Base-by-base conservation (phyloP, 192 early-diverging fungal genomes). In the Podila verticillata region DNA sequence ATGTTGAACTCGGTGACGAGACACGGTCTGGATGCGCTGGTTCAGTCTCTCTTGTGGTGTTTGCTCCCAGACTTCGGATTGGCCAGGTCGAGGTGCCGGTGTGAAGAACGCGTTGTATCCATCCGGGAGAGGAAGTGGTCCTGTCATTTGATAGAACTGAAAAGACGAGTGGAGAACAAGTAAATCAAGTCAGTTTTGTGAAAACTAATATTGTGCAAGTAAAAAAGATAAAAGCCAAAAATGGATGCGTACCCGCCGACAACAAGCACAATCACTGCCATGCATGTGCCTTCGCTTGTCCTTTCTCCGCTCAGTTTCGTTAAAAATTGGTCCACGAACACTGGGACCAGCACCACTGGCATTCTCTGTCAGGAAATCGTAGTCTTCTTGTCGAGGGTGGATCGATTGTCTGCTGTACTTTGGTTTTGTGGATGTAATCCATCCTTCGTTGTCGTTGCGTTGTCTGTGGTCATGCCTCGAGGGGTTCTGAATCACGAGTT, bases 231-330 rank as follows among this genome's bases (percentile, higher is more conserved):
- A 44, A 56, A 64, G 59, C 26, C 17, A 47, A 28, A 65, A 7
- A 2, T 1, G 15, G 17, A 58, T 6, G 34, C 62, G 61, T 78
- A 78, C 74, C 10, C 70, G 57, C 58, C 66, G 70, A 57, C 77
- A 80, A 29, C 77, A 80, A 57, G 65, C 59, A 44, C 77, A 80
- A 34, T 80, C 70, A 28, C 72, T 70, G 9, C 65, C 77, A 54
- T 80, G 77, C 77, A 80, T 80, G 20, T 72, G 66, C 17, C 68
- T 72, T 6, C 77, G 32, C 32, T 80, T 80, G 48, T 68, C 62
- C 48, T 80, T 80, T 32, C 70, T 65, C 12, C 77, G 26, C 32
- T 80, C 77, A 0, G 70, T 80, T 34, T 57, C 72, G 59, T 80
- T 80, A 24, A 64, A 80, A 56, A 80, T 54, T 70, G 49, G 29